phyloP scores from a whole-genome alignment of 2,329 filamentous ascomycete species.

The Thielaviopsis populi region DNA sequence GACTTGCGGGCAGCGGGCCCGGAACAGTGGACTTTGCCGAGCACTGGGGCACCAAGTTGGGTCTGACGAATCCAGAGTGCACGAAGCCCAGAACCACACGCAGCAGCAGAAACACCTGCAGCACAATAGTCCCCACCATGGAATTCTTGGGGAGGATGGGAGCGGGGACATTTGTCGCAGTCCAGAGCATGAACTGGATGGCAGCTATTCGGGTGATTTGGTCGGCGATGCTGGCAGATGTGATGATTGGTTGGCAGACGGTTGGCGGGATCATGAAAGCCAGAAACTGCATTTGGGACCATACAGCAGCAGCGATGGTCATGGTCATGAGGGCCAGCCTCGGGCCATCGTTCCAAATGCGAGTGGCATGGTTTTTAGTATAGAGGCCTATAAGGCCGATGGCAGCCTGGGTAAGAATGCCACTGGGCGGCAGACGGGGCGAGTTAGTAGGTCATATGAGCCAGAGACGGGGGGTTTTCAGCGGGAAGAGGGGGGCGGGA shows the following conservation, averaged over 20 bases:
- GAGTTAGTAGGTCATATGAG: conserved; percentile 35
- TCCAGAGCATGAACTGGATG: conserved; percentile 41
- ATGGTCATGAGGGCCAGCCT: conserved; percentile 49
- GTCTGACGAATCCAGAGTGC: conserved; percentile 39
- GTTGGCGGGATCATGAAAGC: conserved; percentile 31
- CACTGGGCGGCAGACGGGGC: conserved; percentile 39
- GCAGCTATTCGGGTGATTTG: conserved; percentile 39
- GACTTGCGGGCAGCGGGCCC: conserved; percentile 31
- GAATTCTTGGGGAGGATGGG: neutral
- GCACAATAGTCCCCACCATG: conserved; percentile 25
- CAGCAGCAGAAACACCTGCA: conserved; percentile 33
- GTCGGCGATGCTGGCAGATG: conserved; percentile 40
- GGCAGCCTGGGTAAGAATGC: conserved; percentile 38
- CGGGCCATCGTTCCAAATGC: conserved; percentile 41
- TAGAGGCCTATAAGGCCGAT: conserved; percentile 32
- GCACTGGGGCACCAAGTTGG: conserved; percentile 38
- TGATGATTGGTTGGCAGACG: conserved; percentile 36
- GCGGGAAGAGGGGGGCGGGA: conserved; percentile 30
- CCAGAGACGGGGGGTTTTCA: conserved; percentile 12
- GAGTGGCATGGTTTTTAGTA: conserved; percentile 32
- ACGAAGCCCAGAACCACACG: conserved; percentile 39
- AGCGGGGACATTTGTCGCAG: conserved; percentile 24
- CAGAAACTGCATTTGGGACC: conserved; percentile 39
- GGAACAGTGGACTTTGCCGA: conserved; percentile 32
- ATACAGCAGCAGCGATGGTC: conserved; percentile 35